These are phyloP conservation scores for Irineochytrium annulatum DNA, from an alignment of 192 early-diverging fungal genomes.

Conservation along the genomic window DNA sequence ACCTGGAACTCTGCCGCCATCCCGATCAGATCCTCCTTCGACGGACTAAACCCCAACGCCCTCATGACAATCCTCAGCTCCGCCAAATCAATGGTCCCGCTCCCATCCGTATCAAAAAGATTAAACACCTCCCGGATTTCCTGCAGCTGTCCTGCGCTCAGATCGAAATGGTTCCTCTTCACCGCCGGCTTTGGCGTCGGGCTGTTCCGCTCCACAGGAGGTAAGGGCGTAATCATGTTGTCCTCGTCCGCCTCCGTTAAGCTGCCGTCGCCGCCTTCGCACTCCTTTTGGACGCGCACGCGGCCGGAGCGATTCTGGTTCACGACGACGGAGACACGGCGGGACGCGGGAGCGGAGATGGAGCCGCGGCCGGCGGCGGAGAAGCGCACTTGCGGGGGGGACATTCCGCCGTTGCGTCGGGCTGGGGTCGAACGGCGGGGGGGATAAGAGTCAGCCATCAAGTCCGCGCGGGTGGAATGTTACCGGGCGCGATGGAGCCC, in stretches of 20 bases:
- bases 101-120: slow-evolving; percentile 53
- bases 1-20: slow-evolving; percentile 43
- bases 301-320: background rate
- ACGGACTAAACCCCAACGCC: slow-evolving; percentile 66
- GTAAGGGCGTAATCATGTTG: too few relatives aligned
- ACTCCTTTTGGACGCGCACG: background rate
- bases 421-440: too few relatives aligned
- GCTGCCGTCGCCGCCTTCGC: background rate
- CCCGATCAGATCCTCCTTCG: slow-evolving; percentile 56
- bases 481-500: too few relatives aligned
- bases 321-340: background rate
- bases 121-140: slow-evolving; percentile 36
- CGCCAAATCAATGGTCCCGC: slow-evolving; percentile 58
- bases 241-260: background rate
- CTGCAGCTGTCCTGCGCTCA: slow-evolving; percentile 12
- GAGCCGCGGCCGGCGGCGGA: too few relatives aligned
- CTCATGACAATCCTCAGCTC: slow-evolving; percentile 68
- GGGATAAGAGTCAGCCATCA: too few relatives aligned
- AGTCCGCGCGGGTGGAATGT: too few relatives aligned
- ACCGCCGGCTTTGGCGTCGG: background rate
- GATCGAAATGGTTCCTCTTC: slow-evolving; percentile 8
- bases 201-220: background rate
- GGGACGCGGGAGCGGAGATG: too few relatives aligned
- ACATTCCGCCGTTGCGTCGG: too few relatives aligned
- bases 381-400: too few relatives aligned